Conservation (phyloP, 1,139 yeast species). For the Pichia sp. region DNA sequence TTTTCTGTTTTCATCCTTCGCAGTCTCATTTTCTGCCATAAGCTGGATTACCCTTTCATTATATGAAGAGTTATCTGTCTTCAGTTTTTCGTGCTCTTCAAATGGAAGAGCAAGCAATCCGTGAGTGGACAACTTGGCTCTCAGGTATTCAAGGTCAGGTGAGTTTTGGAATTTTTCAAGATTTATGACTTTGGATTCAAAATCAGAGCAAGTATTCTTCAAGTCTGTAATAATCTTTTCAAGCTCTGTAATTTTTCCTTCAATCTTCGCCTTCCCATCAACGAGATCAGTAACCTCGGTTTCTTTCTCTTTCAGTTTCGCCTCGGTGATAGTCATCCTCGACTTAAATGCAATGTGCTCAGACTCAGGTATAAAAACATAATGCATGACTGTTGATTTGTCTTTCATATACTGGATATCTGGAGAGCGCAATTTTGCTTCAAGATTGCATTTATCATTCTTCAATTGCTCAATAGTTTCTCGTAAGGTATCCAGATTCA, state of each 20-base stretch:
- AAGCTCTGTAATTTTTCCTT: slow-evolving; percentile 21
- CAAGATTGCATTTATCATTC: slow-evolving; percentile 1
- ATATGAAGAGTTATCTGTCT: background rate
- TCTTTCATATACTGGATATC: slow-evolving; percentile 10
- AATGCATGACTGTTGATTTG: slow-evolving; percentile 33
- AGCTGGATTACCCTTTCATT: background rate
- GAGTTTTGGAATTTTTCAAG: slow-evolving; percentile 11
- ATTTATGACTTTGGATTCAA: slow-evolving; percentile 5
- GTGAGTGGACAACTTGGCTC: slow-evolving; percentile 20
- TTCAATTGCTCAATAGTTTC: slow-evolving; percentile 8
- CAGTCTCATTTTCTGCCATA: background rate
- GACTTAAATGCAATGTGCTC: slow-evolving; percentile 29
- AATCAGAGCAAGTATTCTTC: slow-evolving; percentile 3
- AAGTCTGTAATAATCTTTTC: slow-evolving; percentile 25
- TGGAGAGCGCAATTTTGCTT: slow-evolving; percentile 10
- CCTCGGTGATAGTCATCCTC: slow-evolving; percentile 2
- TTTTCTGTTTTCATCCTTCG: background rate
- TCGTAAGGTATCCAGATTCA: background rate
- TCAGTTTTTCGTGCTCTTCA: slow-evolving; percentile 3
- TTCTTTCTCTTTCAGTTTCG: slow-evolving; percentile 6
- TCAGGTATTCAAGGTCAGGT: slow-evolving; percentile 34
- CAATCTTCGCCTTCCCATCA: background rate
- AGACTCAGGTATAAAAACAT: slow-evolving; percentile 27
- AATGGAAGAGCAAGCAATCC: slow-evolving; percentile 3
- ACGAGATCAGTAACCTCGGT: background rate